These are phyloP conservation scores for Rhinocladiella mackenziei DNA, from an alignment of 2,329 filamentous ascomycete genomes.

Conservation along the genomic window DNA sequence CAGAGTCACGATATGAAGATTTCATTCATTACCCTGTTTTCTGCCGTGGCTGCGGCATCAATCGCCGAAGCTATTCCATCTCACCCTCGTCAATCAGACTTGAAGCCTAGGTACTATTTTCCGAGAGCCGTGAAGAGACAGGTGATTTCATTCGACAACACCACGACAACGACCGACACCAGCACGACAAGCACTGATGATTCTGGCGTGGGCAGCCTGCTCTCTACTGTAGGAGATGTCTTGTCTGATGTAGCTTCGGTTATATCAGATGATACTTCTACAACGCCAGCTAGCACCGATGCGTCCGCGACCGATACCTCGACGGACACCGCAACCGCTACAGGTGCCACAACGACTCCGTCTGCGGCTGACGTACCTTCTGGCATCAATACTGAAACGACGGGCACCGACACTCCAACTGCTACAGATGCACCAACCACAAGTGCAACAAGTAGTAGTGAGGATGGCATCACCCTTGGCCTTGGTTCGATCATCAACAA, in stretches of 20 bases:
- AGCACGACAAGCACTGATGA: constrained; percentile 12
- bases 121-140: constrained; percentile 31
- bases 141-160: constrained; percentile 16
- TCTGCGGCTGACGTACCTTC: constrained; percentile 9
- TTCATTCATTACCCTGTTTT: constrained; percentile 28
- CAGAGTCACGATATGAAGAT: constrained; percentile 24
- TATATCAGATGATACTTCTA: constrained; percentile 11
- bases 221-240: constrained; percentile 17
- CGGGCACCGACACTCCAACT: constrained; percentile 16
- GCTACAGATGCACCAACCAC: constrained; percentile 8
- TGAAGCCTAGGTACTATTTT: constrained; percentile 32
- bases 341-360: constrained; percentile 3
- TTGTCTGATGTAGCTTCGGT: constrained; percentile 19
- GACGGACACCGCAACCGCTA: constrained; percentile 1
- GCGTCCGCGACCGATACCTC: constrained; percentile 8
- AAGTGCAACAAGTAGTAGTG: constrained; percentile 1
- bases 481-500: constrained; percentile 15
- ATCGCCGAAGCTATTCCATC: constrained; percentile 31
- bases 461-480: constrained; percentile 17
- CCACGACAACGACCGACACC: constrained; percentile 12
- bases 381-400: constrained; percentile 8
- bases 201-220: constrained; percentile 13
- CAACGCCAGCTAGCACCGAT: constrained; percentile 13
- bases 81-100: constrained; percentile 19
- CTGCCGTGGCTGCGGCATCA: constrained; percentile 29